Evolutionary conservation across 2,329 filamentous ascomycete species (phyloP).

Genomic region (Exophiala aquamarina): DNA sequence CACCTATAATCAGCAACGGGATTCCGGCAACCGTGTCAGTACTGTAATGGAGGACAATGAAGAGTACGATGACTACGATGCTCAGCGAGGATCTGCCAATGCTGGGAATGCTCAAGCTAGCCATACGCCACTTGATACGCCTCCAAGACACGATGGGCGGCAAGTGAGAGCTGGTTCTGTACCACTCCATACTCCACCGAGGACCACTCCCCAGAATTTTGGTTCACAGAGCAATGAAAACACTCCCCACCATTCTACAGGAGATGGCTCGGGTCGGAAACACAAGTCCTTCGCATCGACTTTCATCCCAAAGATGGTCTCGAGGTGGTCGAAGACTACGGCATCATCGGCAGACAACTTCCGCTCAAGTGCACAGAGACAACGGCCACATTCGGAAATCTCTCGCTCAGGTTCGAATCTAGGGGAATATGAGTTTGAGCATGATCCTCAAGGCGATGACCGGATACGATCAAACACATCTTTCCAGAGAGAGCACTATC

Average conservation of each 20-base stretch:
- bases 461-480: conserved; percentile 44
- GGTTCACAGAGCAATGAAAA: conserved; percentile 70
- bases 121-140: conserved; percentile 18
- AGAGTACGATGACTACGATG: conserved; percentile 45
- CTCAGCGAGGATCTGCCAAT: conserved; percentile 10
- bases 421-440: conserved; percentile 60
- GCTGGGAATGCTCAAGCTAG: conserved; percentile 16
- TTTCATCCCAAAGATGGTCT: conserved; percentile 76
- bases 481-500: conserved; percentile 36
- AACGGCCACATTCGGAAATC: conserved; percentile 58
- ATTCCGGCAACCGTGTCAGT: conserved; percentile 78
- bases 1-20: conserved; percentile 52
- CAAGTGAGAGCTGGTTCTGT: conserved; percentile 43
- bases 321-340: conserved; percentile 95
- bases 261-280: conserved; percentile 74
- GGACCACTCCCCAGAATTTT: conserved; percentile 37
- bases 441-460: conserved; percentile 48
- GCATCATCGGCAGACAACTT: conserved; percentile 81
- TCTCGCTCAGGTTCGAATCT: conserved; percentile 79
- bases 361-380: conserved; percentile 59
- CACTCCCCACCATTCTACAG: conserved; percentile 58
- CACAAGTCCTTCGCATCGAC: conserved; percentile 84
- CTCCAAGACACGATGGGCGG: conserved; percentile 26
- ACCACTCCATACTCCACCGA: conserved; percentile 47
- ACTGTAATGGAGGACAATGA: conserved; percentile 84